phyloP scores from a whole-genome alignment of 192 early-diverging fungal genomes.

The Linnemannia zychae region DNA sequence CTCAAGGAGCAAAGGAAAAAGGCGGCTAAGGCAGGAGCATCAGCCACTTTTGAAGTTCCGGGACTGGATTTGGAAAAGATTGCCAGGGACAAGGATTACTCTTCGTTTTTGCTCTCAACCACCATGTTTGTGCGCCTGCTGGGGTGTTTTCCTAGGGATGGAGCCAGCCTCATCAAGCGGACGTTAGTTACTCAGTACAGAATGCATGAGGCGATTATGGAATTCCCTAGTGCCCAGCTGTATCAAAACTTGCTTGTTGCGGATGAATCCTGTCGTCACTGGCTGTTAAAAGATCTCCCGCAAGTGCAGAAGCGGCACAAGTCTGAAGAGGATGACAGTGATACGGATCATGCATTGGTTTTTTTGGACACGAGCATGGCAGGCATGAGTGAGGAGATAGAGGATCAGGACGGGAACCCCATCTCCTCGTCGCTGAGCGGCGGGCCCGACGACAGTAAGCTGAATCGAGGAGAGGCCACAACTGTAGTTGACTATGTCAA shows the following conservation, averaged over 20 bases:
- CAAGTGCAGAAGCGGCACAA: slow-evolving; percentile 51
- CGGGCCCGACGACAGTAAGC: slow-evolving; percentile 70
- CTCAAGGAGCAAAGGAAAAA: slow-evolving; percentile 35
- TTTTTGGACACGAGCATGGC: slow-evolving; percentile 79
- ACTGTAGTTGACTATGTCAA: slow-evolving; percentile 74
- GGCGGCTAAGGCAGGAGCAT: slow-evolving; percentile 16
- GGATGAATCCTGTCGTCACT: slow-evolving; percentile 71
- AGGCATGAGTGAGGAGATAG: slow-evolving; percentile 56
- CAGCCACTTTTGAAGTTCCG: slow-evolving; percentile 49
- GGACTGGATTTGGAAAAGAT: slow-evolving; percentile 32
- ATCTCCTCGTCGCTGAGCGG: slow-evolving; percentile 25
- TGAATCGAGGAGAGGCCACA: slow-evolving; percentile 84
- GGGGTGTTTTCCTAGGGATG: slow-evolving; percentile 57
- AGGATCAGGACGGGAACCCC: slow-evolving; percentile 35
- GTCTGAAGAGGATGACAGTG: slow-evolving; percentile 61
- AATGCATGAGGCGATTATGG: slow-evolving; percentile 88
- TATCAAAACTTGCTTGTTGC: slow-evolving; percentile 80
- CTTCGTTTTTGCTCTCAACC: slow-evolving; percentile 51
- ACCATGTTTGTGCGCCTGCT: slow-evolving; percentile 90
- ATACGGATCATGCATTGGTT: slow-evolving; percentile 71
- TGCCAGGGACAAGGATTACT: slow-evolving; percentile 46
- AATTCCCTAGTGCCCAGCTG: slow-evolving; percentile 75
- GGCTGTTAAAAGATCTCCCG: slow-evolving; percentile 74
- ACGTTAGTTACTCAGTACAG: slow-evolving; percentile 91
- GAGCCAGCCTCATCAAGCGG: slow-evolving; percentile 67